A percentile compares a stretch with the other conserved stretches of the same genome.
phyloP scores from a whole-genome alignment of 306 rosid genomes.

The Astragalus glycyphyllos region DNA sequence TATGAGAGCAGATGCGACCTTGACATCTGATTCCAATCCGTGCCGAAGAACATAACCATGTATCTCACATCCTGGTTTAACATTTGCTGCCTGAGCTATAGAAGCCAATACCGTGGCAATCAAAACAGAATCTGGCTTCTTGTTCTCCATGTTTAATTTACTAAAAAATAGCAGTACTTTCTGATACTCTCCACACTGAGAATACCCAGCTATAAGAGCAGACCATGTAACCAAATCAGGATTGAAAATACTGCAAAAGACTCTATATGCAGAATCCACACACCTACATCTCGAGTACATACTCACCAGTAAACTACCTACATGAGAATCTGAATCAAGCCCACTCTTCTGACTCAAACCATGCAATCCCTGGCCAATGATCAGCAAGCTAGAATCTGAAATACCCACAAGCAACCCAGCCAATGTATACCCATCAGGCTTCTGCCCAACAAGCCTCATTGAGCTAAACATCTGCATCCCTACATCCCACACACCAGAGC shows the following conservation, averaged over 20 bases:
- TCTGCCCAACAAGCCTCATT: slow-evolving; percentile 61
- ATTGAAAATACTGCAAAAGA: slow-evolving; percentile 60
- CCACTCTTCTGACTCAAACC: slow-evolving; percentile 63
- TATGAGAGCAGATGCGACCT: slow-evolving; percentile 77
- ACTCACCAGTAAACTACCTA: slow-evolving; percentile 72
- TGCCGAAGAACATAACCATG: slow-evolving; percentile 77
- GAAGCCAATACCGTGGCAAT: slow-evolving; percentile 77
- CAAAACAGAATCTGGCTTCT: slow-evolving; percentile 74
- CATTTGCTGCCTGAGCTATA: slow-evolving; percentile 63
- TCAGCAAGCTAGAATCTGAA: slow-evolving; percentile 56
- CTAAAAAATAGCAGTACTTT: slow-evolving; percentile 63
- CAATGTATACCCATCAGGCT: slow-evolving; percentile 78
- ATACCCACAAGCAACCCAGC: slow-evolving; percentile 73
- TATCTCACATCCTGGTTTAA: slow-evolving; percentile 64
- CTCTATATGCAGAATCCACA: slow-evolving; percentile 63
- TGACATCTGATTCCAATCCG: slow-evolving; percentile 70
- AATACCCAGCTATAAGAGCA: slow-evolving; percentile 78
- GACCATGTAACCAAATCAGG: slow-evolving; percentile 94
- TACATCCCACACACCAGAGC: slow-evolving; percentile 62
- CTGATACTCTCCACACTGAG: slow-evolving; percentile 63
- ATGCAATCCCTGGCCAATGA: slow-evolving; percentile 71
- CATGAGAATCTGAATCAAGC: slow-evolving; percentile 67
- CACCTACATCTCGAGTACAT: slow-evolving; percentile 83
- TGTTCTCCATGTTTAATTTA: slow-evolving; percentile 57
- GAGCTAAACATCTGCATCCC: slow-evolving; percentile 59